Base-by-base conservation (phyloP, 805 yeast species). In the Brettanomyces sp. region DNA sequence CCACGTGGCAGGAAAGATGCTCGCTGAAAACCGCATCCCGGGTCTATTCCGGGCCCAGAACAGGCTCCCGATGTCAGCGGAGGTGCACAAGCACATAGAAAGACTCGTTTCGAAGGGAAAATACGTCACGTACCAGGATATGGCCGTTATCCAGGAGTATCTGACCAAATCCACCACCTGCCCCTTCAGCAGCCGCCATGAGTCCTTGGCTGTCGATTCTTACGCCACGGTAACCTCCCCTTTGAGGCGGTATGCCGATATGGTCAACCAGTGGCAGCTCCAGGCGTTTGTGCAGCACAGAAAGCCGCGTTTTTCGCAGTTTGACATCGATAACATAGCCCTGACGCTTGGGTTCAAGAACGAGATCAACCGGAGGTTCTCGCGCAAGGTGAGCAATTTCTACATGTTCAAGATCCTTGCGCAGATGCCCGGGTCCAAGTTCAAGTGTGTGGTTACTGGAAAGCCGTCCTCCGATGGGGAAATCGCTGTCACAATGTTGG, bases 151-250 rank as follows among this genome's bases (percentile, higher is more conserved):
- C 22, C 59, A 73, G 12, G 64, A 75, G 5, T 68, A 75, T 33
- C 58, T 80, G 54, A 72, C 75, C 3, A 67, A 78, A 18, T 82
- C 91, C 3, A 68, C 66, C 35, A 70, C 75, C 40, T 66, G 78
- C 2, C 60, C 74, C 0, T 42, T 47, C 1, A 75, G 85, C 0
- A 50, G 54, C 0, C 57, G 55, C 1, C 96, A 89, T 63, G 67
- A 70, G 22, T 76, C 84, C 51, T 63, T 88, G 25, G 95, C 90
- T 3, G 63, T 85, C 7, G 60, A 64, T 0, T 59, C 66, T 5
- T 88, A 90, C 56, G 70, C 83, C 4, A 84, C 87, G 18, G 82
- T 85, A 7, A 90, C 98, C 0, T 89, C 97, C 0, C 98, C 99
- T 2, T 67, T 93, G 51, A 72, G 98, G 59, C 69, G 98, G 52